A percentile compares a stretch with the other conserved stretches of the same genome.
These are phyloP conservation scores for Copromyces sp. DNA, from an alignment of 495 filamentous ascomycete species.

Conservation along the genomic window DNA sequence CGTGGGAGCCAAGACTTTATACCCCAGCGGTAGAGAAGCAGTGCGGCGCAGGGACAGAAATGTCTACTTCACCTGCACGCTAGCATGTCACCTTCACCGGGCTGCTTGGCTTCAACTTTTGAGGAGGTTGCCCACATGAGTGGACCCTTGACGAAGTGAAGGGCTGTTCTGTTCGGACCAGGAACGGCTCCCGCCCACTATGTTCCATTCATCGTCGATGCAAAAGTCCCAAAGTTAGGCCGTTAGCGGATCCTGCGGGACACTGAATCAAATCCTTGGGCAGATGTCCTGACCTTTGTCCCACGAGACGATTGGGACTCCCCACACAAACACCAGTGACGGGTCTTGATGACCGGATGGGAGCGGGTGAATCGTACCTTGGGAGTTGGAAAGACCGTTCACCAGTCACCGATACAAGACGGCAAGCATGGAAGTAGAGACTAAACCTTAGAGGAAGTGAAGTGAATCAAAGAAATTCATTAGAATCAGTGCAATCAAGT, in stretches of 20 bases:
- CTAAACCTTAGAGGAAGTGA: no score
- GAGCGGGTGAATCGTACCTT: no score
- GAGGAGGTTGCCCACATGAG: background rate
- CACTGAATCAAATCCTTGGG: background rate
- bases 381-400: no score
- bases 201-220: background rate
- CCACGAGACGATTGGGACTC: background rate
- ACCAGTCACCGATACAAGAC: no score
- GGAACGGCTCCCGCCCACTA: background rate
- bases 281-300: background rate
- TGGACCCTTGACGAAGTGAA: background rate
- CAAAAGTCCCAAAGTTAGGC: background rate
- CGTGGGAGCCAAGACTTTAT: background rate
- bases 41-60: background rate
- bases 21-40: background rate
- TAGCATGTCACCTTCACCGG: background rate
- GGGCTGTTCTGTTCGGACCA: background rate
- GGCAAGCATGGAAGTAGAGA: no score
- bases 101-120: background rate
- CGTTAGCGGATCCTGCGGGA: background rate
- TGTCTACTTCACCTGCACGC: background rate
- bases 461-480: no score
- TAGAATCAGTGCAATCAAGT: no score
- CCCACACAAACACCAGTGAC: background rate
- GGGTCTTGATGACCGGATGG: no score